Evolutionary conservation across 2,329 filamentous ascomycete genomes (phyloP), one percentile per base, ranked within the genome.

Genomic region (Exophiala sp.): DNA sequence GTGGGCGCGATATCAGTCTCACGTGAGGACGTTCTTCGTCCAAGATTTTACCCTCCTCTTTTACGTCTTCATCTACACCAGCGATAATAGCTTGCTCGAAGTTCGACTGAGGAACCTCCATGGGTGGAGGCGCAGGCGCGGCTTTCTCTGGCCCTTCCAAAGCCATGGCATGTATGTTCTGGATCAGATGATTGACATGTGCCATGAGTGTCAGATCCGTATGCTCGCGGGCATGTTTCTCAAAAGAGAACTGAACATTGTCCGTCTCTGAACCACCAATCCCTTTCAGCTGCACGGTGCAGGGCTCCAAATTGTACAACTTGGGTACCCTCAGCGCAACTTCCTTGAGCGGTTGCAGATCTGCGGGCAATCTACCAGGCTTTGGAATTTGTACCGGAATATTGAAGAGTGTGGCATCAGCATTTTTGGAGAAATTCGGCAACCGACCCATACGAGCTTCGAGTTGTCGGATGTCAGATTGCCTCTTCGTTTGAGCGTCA

Each of bases 401-500:
- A 1, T 81, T 86, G 66, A 87, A 92, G 12, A 83, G 79, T 55
- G 86, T 76, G 1, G 86, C 87, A 68, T 91, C 87, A 29, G 78
- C 74, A 1, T 84, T 85, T 59, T 85, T 87, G 29, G 83, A 80
- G 65, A 87, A 94, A 34, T 82, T 69, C 1, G 83, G 77, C 46
- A 87, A 67, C 60, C 86, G 79, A 12, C 86, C 82, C 76, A 94
- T 84, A 32, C 89, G 82, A 24, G 88, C 80, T 71, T 91, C 87
- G 0, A 94, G 77, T 65, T 91, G 88, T 35, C 84, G 81, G 20
- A 82, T 81, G 66, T 92, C 87, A 44, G 79, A 74, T 16, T 83
- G 81, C 56, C 88, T 77, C 50, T 80, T 79, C 38, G 79, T 78
- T 64, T 82, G 81, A 32, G 88, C 88, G 55, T 79, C 75, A 3